Base-by-base conservation (phyloP, 305 asterid species). In the Solanum hybrid region DNA sequence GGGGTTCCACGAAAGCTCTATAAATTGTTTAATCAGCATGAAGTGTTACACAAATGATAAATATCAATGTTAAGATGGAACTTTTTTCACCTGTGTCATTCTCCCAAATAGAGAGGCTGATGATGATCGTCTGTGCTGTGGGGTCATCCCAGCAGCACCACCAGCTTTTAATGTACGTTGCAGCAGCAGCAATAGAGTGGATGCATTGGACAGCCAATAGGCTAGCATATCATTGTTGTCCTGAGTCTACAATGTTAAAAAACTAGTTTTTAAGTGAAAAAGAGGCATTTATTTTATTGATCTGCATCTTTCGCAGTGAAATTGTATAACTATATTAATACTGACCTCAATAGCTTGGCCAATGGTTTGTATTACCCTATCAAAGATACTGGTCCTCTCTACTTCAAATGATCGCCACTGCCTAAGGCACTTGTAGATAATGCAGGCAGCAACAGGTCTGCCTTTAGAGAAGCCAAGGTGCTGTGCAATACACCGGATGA, bases 371-470 rank as follows among this genome's bases (percentile, higher is more conserved):
- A 96, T 97, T 91, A 98, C 95, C 94, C 98, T 91, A 92, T 98
- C 99, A 91, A 96, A 98, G 91, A 98, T 97, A 93, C 99, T 98
- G 35, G 99, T 98, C 89, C 98, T 91, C 92, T 98, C 99, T 79
- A 94, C 99, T 94, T 97, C 99, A 91, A 98, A 98, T 19, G 99
- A 98, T 86, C 93, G 97, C 99, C 99, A 97, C 88, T 98, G 99
- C 93, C 98, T 93, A 84, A 98, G 99, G 92, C 99, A 97, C 92
- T 98, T 97, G 96, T 98, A 98, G 87, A 97, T 98, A 88, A 98
- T 96, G 94, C 99, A 97, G 86, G 99, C 99, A 88, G 99, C 98
- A 88, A 97, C 96, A 7, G 99, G 99, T 81, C 99, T 93, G 89
- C 98, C 98, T 93, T 91, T 94, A 17, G 99, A 94, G 93, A 96